Base-by-base conservation (phyloP, 306 rosid genomes). In the Castanospermum australe region DNA sequence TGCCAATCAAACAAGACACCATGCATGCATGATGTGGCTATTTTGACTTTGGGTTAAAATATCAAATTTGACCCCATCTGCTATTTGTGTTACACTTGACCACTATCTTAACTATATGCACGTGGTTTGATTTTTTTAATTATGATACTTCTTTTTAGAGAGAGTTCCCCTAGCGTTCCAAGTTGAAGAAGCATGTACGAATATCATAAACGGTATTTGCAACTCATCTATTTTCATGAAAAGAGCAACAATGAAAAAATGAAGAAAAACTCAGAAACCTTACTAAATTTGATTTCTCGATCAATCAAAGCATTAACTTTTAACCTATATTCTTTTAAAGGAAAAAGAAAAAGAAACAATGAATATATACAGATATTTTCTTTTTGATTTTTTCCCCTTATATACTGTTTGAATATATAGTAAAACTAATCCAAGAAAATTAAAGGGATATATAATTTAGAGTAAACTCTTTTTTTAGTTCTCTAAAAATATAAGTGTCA, bases 11-110 rank as follows among this genome's bases (percentile, higher is more conserved):
- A 67, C 17, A 57, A 56, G 32, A 54, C 22, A 64, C 45, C 50
- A 48, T 38, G 72, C n/a, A 11, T 13, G 72, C n/a, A 11, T 13
- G 13, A 61, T 44, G 55, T 65, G 73, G 14, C 77, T 47, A 76
- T 71, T 71, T 80, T 76, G 87, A 80, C 82, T 76, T 75, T 51
- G 30, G 38, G 17, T 63, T 80, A 70, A 63, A 75, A 80, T 21
- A 75, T 62, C 61, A 2, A 0, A 55, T 76, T 84, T 75, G 87
- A 80, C 84, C 76, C 14, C 6, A 44, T 77, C 17, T 38, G 11
- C 2, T 25, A 25, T 54, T 9, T 14, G 11, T 62, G 30, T 20
- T 22, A 35, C 25, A 42, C 30, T 71, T 72, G 61, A 78, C 68
- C 67, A 75, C 67, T 48, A 5, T 39, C 6, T 20, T 41, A 6